Conservation (phyloP, 495 filamentous ascomycete genomes). For the Hypoxylon lienhwacheense region DNA sequence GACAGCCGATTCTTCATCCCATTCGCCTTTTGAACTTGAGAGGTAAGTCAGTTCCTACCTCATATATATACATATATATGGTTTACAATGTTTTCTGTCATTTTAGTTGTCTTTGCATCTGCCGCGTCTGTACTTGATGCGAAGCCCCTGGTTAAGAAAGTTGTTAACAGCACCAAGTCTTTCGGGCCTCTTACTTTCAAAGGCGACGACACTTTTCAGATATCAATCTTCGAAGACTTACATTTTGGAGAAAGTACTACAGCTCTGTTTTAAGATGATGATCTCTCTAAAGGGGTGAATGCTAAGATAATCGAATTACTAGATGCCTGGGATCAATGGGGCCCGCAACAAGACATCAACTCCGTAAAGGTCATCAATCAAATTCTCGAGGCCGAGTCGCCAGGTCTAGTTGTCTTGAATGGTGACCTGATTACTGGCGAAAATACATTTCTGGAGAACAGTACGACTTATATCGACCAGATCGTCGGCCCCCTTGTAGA, state of each 20-base stretch:
- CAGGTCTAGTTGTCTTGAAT: constrained; percentile 68
- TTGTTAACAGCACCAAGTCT: constrained; percentile 13
- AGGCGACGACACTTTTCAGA: constrained; percentile 46
- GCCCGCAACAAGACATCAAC: constrained; percentile 61
- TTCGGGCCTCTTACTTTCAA: constrained; percentile 45
- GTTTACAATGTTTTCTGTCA: constrained; percentile 6
- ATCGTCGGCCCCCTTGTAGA: constrained; percentile 60
- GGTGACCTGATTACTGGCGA: constrained; percentile 76
- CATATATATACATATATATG: not conserved
- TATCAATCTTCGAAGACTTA: constrained; percentile 67
- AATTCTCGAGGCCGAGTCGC: constrained; percentile 59
- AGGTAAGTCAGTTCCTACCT: constrained; percentile 16
- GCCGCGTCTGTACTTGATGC: constrained; percentile 11
- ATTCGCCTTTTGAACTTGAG: not conserved
- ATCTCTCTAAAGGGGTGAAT: not conserved
- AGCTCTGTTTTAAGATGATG: not conserved
- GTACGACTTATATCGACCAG: constrained; percentile 60
- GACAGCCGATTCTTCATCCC: constrained; percentile 2
- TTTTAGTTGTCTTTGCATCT: constrained; percentile 2
- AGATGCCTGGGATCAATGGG: constrained; percentile 59
- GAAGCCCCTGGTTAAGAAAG: constrained; percentile 14
- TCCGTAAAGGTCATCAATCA: constrained; percentile 61
- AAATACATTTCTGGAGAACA: constrained; percentile 60
- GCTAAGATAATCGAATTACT: constrained; percentile 8
- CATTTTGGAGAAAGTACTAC: constrained; percentile 66